Conservation (phyloP, 805 yeast species). For the Cyberlindnera suaveolens region DNA sequence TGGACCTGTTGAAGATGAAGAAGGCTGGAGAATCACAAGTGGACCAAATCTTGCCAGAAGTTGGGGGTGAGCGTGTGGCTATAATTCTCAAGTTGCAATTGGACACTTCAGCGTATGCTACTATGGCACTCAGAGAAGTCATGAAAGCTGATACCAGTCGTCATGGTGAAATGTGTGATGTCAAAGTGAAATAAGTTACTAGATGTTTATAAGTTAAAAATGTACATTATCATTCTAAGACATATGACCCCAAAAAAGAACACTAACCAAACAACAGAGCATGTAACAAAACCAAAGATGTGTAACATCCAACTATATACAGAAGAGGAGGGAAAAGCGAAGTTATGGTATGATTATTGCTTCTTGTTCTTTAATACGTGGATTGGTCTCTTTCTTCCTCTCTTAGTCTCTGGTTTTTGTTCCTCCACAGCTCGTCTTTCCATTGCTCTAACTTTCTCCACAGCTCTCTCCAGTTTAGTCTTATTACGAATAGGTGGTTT, state of each 20-base stretch:
- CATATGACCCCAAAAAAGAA: not conserved
- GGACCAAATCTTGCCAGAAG: constrained; percentile 23
- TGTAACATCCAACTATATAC: not conserved
- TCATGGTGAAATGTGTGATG: constrained; percentile 42
- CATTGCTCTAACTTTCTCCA: constrained; percentile 1
- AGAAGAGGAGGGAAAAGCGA: not conserved
- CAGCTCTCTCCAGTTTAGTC: constrained; percentile 3
- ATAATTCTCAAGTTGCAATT: constrained; percentile 70
- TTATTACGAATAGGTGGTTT: constrained; percentile 23
- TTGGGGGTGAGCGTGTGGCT: constrained; percentile 44
- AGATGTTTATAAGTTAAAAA: not conserved
- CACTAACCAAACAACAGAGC: not conserved
- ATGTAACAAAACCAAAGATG: not conserved
- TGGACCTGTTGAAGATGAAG: constrained; percentile 42
- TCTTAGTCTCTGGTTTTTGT: constrained; percentile 3
- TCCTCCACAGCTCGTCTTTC: not conserved
- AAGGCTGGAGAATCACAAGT: constrained; percentile 19
- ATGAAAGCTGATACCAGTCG: constrained; percentile 71
- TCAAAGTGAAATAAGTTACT: constrained; percentile 16
- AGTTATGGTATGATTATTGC: not conserved
- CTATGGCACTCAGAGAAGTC: constrained; percentile 93
- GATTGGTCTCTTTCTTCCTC: constrained; percentile 12
- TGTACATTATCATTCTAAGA: not conserved
- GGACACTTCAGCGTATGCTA: constrained; percentile 88
- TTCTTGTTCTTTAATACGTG: constrained; percentile 5